phyloP scores from a whole-genome alignment of 176 grass and related monocot species.

The Alloteropsis semialata region DNA sequence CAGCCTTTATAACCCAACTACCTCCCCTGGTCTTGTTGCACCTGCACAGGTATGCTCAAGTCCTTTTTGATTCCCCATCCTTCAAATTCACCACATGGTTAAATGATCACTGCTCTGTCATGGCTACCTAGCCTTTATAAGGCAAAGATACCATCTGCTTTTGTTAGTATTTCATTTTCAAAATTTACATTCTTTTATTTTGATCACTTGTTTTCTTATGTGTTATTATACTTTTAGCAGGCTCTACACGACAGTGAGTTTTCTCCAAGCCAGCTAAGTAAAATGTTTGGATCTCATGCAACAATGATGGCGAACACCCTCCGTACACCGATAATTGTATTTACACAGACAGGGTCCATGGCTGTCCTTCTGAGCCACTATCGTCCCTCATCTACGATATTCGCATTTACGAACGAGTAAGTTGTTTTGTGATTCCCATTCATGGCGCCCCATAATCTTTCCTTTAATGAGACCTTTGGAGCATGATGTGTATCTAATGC shows the following conservation, averaged over 20 bases:
- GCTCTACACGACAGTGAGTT: constrained; percentile 43
- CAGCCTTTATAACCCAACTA: constrained; percentile 51
- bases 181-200: not conserved
- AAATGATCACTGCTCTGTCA: constrained; percentile 6
- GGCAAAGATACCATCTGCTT: not conserved
- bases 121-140: not conserved
- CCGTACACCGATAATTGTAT: constrained; percentile 79
- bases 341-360: constrained; percentile 97
- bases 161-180: not conserved
- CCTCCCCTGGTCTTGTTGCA: constrained; percentile 41
- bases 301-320: constrained; percentile 92
- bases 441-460: not conserved
- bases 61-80: not conserved
- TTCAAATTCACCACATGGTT: constrained; percentile 18
- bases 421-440: constrained; percentile 12
- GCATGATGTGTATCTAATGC: not conserved
- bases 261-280: constrained; percentile 67
- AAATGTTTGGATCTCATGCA: constrained; percentile 93
- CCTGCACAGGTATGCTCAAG: constrained; percentile 42
- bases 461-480: constrained; percentile 7
- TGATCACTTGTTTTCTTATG: constrained; percentile 19
- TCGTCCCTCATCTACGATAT: constrained; percentile 74
- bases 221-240: constrained; percentile 36
- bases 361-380: constrained; percentile 92
- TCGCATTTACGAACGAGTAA: constrained; percentile 97